Base-by-base conservation (phyloP, 1,284 basidiomycete species). In the Mycosarcoma mackinlayi region DNA sequence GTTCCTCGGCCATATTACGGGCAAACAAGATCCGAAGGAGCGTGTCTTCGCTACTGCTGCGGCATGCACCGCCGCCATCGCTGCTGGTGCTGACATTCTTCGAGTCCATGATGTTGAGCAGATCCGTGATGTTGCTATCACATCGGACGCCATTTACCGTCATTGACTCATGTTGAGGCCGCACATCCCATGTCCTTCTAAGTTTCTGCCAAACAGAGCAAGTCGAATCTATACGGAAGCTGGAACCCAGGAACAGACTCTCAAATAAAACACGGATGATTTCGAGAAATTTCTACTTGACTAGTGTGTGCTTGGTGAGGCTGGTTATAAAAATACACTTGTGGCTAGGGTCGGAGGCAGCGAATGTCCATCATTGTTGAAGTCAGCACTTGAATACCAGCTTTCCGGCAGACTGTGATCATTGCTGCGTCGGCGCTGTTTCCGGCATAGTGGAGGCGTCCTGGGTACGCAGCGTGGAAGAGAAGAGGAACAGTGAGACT, bases 81-180 rank as follows among this genome's bases (percentile, higher is more conserved):
- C 90, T 65, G 90, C 91, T 75, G 76, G 89, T 0, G 88, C 88
- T 0, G 86, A 88, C 57, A 84, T 94, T 0, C 87, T 97, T 1
- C 85, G 94, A 21, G 93, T 96, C 2, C 95, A 98, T 83, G 91
- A 95, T 80, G 88, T 90, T 1, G 81, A 85, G 46, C 88, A 89
- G 59, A 90, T 93, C 84, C 83, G 84, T 14, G 89, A 91, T 66
- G 87, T 86, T 2, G 85, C 88, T 3, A 83, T 83, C 33, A 86
- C 90, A 37, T 84, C 86, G 1, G 85, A 86, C 46, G 87, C 86
- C 3, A 85, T 88, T 45, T 72, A 60, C 51, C 68, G 68, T 18
- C 33, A 42, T 3, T 64, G 44, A 44, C 14, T 31, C 8, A 31
- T 31, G 7, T 31, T 31, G 30, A 31, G 30, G 19, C 5, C 37